Conservation (phyloP, 1,284 basidiomycete genomes). For the Trametes sp. region DNA sequence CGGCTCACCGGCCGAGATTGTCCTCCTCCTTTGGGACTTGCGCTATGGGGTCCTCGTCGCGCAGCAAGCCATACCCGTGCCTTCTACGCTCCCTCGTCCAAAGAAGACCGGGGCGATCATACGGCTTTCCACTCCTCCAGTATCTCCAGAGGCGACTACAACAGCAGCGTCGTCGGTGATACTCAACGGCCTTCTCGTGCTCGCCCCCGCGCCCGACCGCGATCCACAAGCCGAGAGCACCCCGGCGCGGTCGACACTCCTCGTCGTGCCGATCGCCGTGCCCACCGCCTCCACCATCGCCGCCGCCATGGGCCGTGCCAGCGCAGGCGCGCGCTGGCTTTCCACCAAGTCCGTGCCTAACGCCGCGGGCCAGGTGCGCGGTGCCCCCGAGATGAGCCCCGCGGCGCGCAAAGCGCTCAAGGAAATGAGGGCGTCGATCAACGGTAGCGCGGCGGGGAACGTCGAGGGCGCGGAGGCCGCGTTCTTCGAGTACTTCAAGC, state of each 20-base stretch:
- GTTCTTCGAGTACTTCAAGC: slow-evolving; percentile 60
- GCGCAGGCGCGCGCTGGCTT: slow-evolving; percentile 60
- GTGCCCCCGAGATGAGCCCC: slow-evolving; percentile 37
- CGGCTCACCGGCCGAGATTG: slow-evolving; percentile 53
- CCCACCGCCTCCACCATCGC: slow-evolving; percentile 65
- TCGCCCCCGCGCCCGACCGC: slow-evolving; percentile 51
- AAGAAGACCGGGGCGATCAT: slow-evolving; percentile 46
- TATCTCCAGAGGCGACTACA: slow-evolving; percentile 21
- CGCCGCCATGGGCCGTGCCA: slow-evolving; percentile 62
- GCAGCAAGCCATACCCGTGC: slow-evolving; percentile 58
- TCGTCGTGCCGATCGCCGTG: slow-evolving; percentile 63
- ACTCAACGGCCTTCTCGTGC: slow-evolving; percentile 59
- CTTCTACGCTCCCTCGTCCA: slow-evolving; percentile 52
- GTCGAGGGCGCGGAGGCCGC: slow-evolving; percentile 49
- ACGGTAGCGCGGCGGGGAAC: slow-evolving; percentile 23
- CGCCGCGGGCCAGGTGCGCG: slow-evolving; percentile 4
- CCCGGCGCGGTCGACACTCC: slow-evolving; percentile 54
- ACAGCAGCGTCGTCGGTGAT: slow-evolving; percentile 12
- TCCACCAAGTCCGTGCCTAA: slow-evolving; percentile 18
- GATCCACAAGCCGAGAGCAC: slow-evolving; percentile 30
- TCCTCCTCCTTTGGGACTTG: slow-evolving; percentile 74
- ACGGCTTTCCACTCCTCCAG: slow-evolving; percentile 40
- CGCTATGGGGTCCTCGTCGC: slow-evolving; percentile 72
- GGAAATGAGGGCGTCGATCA: slow-evolving; percentile 41
- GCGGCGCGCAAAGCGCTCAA: slow-evolving; percentile 47